phyloP scores from a whole-genome alignment of 768 basidiomycete genomes.

The Suillus ampliporus region DNA sequence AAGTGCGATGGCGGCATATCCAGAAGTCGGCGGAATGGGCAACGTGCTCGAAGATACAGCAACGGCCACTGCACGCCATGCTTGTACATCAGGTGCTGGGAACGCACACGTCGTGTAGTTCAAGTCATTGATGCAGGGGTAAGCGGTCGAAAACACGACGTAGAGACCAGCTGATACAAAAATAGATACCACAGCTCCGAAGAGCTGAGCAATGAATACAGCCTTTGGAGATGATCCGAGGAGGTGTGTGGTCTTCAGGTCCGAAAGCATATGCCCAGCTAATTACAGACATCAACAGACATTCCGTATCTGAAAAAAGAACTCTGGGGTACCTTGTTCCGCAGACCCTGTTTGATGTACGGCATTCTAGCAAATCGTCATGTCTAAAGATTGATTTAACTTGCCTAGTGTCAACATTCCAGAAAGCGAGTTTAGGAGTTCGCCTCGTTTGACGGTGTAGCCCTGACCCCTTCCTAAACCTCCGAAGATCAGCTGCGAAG shows the following conservation, averaged over 20 bases:
- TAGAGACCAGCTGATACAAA: conserved; percentile 62
- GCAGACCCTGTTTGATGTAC: neutral
- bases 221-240: conserved; percentile 62
- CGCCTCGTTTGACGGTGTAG: conserved; percentile 3
- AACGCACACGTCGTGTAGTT: conserved; percentile 8
- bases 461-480: conserved; percentile 56
- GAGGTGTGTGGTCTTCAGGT: conserved; percentile 68
- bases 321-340: neutral
- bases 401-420: conserved; percentile 10
- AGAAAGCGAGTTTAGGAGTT: conserved; percentile 9
- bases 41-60: conserved; percentile 15
- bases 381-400: neutral
- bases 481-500: conserved; percentile 66
- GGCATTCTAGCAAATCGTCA: neutral
- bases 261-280: conserved; percentile 63
- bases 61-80: conserved; percentile 13
- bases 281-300: neutral
- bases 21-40: conserved; percentile 54
- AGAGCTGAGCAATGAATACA: conserved; percentile 65
- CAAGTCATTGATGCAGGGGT: conserved; percentile 52
- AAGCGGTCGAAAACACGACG: conserved; percentile 62
- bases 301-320: neutral
- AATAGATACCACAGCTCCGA: conserved; percentile 57
- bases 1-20: conserved; percentile 60
- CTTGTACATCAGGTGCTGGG: conserved; percentile 7